Evolutionary conservation across 257 asterid species (phyloP), one percentile per base, ranked within the genome.

Genomic region (Coffea canephora): DNA sequence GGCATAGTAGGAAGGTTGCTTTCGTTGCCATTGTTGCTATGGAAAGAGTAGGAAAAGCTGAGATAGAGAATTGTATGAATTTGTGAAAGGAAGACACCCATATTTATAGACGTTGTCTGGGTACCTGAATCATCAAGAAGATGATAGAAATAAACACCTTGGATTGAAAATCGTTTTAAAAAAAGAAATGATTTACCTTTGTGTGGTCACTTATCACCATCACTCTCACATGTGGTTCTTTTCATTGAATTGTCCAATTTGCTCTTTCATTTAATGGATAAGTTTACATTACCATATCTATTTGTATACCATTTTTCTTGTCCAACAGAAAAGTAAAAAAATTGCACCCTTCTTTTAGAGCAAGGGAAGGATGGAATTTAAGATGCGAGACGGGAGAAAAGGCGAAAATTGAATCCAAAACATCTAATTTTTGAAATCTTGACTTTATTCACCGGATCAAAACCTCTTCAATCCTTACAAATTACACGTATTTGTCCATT

Each of bases 21-120:
- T 79, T 84, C 73, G 16, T 71, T 57, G 88, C 86, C 94, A 88
- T 90, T 86, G 74, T 57, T 79, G 74, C 72, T 66, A 46, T 46
- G 48, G 39, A 64, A 66, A 15, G 41, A 67, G 77, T 77, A 71
- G 27, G 73, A 64, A 50, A 73, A 55, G 25, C 77, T 73, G 46
- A 62, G 34, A 67, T 80, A 54, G 76, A 75, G 62, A 77, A 62
- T 73, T 84, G 87, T 76, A 54, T 80, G 75, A 71, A 77, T 73
- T 46, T 77, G 81, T 78, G 86, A 70, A 83, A 62, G 87, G 76
- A 77, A 71, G 79, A 19, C 48, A 72, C 73, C 69, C 75, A 76
- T 78, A 90, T 88, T 80, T 90, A 88, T 85, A 88, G 91, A 77
- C 80, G 69, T 41, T 46, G 46, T 23, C 4, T 1, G 67, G 1